Conservation (phyloP, 108 stramenopile species). For the Aurantiochytrium sp. region DNA sequence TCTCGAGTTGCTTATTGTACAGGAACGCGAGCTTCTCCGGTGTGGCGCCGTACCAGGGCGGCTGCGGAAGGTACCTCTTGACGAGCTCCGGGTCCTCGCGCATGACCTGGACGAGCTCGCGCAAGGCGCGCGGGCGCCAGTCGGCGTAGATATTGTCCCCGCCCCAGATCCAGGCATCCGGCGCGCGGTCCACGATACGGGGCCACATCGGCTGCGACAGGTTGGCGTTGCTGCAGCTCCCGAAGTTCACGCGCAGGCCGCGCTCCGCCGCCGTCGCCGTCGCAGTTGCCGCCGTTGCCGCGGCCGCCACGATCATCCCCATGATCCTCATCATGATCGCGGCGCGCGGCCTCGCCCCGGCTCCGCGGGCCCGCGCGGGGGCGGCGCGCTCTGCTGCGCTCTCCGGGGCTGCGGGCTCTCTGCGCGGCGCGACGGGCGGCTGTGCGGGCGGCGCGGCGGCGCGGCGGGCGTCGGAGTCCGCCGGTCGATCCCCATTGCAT, state of each 20-base stretch:
- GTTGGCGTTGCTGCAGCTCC: slow-evolving; percentile 69
- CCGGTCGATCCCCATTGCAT: too few relatives aligned
- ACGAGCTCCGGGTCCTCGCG: neutral
- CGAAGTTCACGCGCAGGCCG: slow-evolving; percentile 42
- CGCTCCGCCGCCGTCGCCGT: neutral
- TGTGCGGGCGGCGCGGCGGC: too few relatives aligned
- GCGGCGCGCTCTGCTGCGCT: too few relatives aligned
- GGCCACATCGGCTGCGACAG: slow-evolving; percentile 70
- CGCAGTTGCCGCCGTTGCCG: neutral
- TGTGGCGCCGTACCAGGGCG: slow-evolving; percentile 44
- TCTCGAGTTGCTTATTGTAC: slow-evolving; percentile 54
- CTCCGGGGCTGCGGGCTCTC: too few relatives aligned
- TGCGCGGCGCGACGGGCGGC: too few relatives aligned
- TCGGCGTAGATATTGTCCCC: slow-evolving; percentile 79
- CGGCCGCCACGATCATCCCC: too few relatives aligned
- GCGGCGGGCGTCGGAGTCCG: too few relatives aligned
- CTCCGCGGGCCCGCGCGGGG: too few relatives aligned
- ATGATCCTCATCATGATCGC: too few relatives aligned
- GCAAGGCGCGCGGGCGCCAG: neutral
- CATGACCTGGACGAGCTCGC: too few relatives aligned
- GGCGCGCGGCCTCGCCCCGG: too few relatives aligned
- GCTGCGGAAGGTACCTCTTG: neutral
- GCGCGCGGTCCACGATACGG: slow-evolving; percentile 55
- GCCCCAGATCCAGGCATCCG: slow-evolving; percentile 73
- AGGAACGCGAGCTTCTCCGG: slow-evolving; percentile 51